Evolutionary conservation across 148 eudicot species (phyloP).

Genomic region (Pharnaceum exiguum): DNA sequence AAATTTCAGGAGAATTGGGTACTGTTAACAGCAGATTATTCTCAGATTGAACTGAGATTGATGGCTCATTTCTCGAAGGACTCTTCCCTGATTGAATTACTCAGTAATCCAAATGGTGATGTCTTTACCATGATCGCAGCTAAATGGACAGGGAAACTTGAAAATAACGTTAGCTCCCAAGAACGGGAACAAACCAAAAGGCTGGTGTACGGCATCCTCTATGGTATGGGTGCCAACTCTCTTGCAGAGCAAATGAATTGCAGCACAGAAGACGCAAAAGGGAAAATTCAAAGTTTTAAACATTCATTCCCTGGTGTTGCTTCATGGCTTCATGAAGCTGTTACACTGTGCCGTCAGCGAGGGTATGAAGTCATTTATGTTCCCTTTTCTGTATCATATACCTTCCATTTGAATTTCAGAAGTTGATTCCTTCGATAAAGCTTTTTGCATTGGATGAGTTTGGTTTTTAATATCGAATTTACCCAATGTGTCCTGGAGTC

Average conservation of each 20-base stretch:
- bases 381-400: not conserved
- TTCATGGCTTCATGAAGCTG: conserved; percentile 92
- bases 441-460: not conserved
- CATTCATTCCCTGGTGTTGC: conserved; percentile 84
- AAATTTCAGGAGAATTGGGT: conserved; percentile 83
- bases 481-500: not conserved
- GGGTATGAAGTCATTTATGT: conserved; percentile 43
- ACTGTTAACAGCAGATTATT: conserved; percentile 91
- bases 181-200: conserved; percentile 94
- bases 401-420: not conserved
- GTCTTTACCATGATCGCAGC: conserved; percentile 90
- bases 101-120: conserved; percentile 67
- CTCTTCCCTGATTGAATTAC: conserved; percentile 63
- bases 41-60: conserved; percentile 89
- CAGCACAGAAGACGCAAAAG: conserved; percentile 69
- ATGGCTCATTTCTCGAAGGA: conserved; percentile 99
- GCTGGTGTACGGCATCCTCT: conserved; percentile 88
- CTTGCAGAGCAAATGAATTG: conserved; percentile 89
- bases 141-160: conserved; percentile 74
- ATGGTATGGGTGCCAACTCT: conserved; percentile 92
- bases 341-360: conserved; percentile 63
- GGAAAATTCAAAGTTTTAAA: conserved; percentile 74
- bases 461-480: not conserved
- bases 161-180: conserved; percentile 49
- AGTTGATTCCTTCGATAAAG: not conserved